Evolutionary conservation across 176 grass and related monocot species (phyloP), one percentile per base, ranked within the genome.

Genomic region (Tillandsia fasciculata): DNA sequence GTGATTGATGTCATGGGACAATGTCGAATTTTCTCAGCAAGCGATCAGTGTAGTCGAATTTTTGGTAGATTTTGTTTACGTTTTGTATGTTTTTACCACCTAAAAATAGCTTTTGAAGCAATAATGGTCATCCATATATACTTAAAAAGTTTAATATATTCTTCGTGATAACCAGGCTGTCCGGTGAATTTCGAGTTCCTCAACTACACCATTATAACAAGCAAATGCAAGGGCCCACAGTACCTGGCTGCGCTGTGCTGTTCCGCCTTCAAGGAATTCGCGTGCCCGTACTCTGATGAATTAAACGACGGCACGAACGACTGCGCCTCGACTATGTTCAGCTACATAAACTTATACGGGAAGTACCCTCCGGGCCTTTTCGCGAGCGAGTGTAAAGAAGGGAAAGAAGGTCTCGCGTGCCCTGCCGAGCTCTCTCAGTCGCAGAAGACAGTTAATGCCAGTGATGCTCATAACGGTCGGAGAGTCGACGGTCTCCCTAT

Each of bases 361-460:
- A 83, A 83, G 47, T 92, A 92, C 80, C 85, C 83, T 14, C 77
- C 90, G 11, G 82, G 90, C 4, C 80, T 92, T 49, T 92, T 92
- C 22, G 80, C 83, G 33, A 88, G 84, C 48, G 87, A 84, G 26
- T 92, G 83, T 80, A 52, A 65, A 11, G 90, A 79, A 12, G 74
- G 70, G 64, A 69, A 81, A 51, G 15, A 81, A 7, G 90, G 90
- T 1, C 77, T 92, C 48, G 1, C 74, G 0, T 92, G 90, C 74
- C 79, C 52, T 56, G 12, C 52, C 15, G 52, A 56, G 52, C 52
- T 56, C 12, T 78, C 76, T 67, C 71, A 78, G 70, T 13, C 77
- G 47, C 27, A 87, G 10, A 56, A 56, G 52, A 5, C 52, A 5
- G 15, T 13, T 12, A n/a, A 56, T 13, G 15, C 12, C 11, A 56